Percentiles rank a stretch among this genome's conserved stretches.
phyloP scores from a whole-genome alignment of 768 basidiomycete species.

The Boletus rufocinnamomeus region DNA sequence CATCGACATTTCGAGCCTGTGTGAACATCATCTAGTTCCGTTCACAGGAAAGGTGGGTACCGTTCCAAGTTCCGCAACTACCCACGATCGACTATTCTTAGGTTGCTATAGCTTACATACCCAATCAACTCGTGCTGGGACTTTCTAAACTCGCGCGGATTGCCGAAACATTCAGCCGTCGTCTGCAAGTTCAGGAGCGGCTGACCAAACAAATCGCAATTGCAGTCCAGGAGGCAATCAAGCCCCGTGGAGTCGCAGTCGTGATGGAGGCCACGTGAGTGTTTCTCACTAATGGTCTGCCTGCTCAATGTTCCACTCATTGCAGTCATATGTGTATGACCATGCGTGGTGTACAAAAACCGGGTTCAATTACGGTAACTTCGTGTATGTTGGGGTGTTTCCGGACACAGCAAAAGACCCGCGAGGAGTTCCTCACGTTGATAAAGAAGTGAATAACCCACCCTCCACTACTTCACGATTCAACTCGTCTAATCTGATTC shows the following conservation, averaged over 20 bases:
- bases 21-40: slow-evolving; percentile 98
- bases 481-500: slow-evolving; percentile 46
- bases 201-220: slow-evolving; percentile 97
- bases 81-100: slow-evolving; percentile 38
- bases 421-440: slow-evolving; percentile 92
- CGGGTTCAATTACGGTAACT: slow-evolving; percentile 91
- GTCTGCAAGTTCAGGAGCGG: slow-evolving; percentile 96
- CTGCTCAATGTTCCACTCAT: slow-evolving; percentile 13
- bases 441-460: slow-evolving; percentile 51
- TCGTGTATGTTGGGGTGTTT: slow-evolving; percentile 99
- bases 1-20: slow-evolving; percentile 95
- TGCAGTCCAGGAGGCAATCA: slow-evolving; percentile 97
- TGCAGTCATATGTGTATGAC: slow-evolving; percentile 96
- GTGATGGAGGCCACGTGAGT: slow-evolving; percentile 98
- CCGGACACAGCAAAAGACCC: slow-evolving; percentile 96
- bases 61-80: slow-evolving; percentile 18
- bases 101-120: slow-evolving; percentile 98
- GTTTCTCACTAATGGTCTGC: slow-evolving; percentile 7
- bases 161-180: slow-evolving; percentile 94
- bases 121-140: slow-evolving; percentile 91
- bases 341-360: slow-evolving; percentile 99
- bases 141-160: slow-evolving; percentile 96
- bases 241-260: slow-evolving; percentile 96
- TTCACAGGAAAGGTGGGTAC: slow-evolving; percentile 90
- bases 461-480: slow-evolving; percentile 38